Evolutionary conservation across 495 filamentous ascomycete species (phyloP), one percentile per base, ranked within the genome.

Genomic region (Thermochaetoides thermophila): DNA sequence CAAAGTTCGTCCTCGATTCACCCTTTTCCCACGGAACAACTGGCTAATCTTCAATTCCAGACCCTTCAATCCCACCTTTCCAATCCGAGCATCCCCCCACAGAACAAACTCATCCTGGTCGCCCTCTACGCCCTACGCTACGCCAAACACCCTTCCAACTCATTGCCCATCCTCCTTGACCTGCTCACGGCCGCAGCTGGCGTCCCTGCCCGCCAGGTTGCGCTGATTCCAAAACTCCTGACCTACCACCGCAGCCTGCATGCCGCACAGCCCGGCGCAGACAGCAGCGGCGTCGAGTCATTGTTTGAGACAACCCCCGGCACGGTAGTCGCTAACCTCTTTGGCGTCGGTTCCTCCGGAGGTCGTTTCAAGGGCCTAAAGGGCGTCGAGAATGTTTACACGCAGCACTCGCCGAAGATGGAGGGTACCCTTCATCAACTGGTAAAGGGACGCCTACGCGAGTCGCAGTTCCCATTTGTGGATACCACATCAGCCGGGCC

Each of bases 321-420:
- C n/a, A n/a, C n/a, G n/a, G n/a, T n/a, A n/a, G n/a, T n/a, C n/a
- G 76, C 81, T 1, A 86, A 82, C 5, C 81, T 97, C 35, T 94
- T 97, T 59, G 82, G 81, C 19, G n/a, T n/a, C n/a, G n/a, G n/a
- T n/a, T 81, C 81, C 11, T 85, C 89, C 3, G 69, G 85, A 19
- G 80, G 80, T 45, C 76, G 85, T 2, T 86, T 97, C 57, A 92
- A 92, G 52, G 91, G 87, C 2, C 66, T 97, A 12, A 93, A 94
- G 49, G 89, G 89, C 10, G 86, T 96, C 3, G 89, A 97, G 52
- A 97, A 97, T 44, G 89, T 97, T 14, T 97, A 96, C 53, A 97
- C 89, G 0, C 91, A 96, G 54, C 89, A 97, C 55, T 89, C 85
- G 2, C 86, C 89, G 0, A 66, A 82, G 27, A 53, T 97, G 28